Evolutionary conservation across 345 rosid species (phyloP), one percentile per base, ranked within the genome.

Genomic region (Eucalyptus cloeziana): DNA sequence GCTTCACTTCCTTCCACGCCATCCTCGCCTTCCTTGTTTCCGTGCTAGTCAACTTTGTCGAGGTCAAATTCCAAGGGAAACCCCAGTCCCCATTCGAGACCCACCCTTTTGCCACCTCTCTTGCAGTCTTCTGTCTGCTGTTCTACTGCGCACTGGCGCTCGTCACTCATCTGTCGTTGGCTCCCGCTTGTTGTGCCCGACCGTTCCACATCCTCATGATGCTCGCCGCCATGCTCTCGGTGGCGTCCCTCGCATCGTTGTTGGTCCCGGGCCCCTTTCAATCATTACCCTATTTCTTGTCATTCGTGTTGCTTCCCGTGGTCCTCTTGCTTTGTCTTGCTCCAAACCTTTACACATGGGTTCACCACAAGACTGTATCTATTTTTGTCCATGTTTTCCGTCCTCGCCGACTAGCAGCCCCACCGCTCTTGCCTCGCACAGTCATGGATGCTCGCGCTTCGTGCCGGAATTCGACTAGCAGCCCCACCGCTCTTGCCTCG

Each of bases 1-100:
- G 1, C 67, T 58, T 58, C 13, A 10, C 30, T 58, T 24, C 67
- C 67, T 6, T 10, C 30, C 15, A 27, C 30, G 2, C 67, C n/a
- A 58, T 58, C 2, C n/a, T 58, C 2, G n/a, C n/a, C n/a, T 25
- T 58, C 27, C 60, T 22, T 24, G 62, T 56, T 56, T 7, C 27
- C 12, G 62, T 56, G 62, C 62, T 24, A 0, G 30, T 58, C 1
- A 58, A 25, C 67, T 58, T 58, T 0, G n/a, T 58, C 4, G 13
- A 58, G 64, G 30, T 58, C 0, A 58, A 58, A 58, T 58, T 5
- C 30, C n/a, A 58, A 58, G n/a, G 64, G 30, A 10, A 58, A 25
- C n/a, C n/a, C n/a, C 0, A 10, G n/a, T 58, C 67, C n/a, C n/a
- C 67, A 58, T 58, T 58, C 7, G n/a, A 58, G 13, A 10, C n/a